Conservation (phyloP, 2,329 filamentous ascomycete species). For the Ophiostoma sp. region DNA sequence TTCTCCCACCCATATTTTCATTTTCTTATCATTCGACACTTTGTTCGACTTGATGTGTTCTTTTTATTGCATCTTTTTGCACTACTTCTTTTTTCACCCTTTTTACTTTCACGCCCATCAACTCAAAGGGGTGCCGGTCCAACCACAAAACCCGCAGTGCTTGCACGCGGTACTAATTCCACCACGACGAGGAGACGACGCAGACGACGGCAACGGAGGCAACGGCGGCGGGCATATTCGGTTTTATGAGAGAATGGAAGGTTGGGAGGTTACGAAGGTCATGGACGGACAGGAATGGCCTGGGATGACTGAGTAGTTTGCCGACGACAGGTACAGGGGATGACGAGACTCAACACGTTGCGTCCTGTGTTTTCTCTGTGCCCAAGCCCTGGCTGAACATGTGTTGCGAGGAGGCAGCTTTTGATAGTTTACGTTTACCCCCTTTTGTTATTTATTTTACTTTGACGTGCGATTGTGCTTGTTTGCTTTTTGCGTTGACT, state of each 20-base stretch:
- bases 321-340: not conserved
- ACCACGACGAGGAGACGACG: conserved; percentile 22
- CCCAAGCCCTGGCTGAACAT: not conserved
- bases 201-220: conserved; percentile 6
- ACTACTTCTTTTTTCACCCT: conserved; percentile 7
- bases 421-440: conserved; percentile 12
- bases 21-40: conserved; percentile 10
- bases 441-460: not conserved
- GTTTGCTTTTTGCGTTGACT: not conserved
- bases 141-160: conserved; percentile 22
- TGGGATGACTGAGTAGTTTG: not conserved
- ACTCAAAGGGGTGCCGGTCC: conserved; percentile 18
- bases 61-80: conserved; percentile 1
- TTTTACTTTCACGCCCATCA: not conserved
- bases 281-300: not conserved
- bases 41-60: conserved; percentile 23
- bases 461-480: not conserved
- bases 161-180: conserved; percentile 25
- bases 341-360: not conserved
- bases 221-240: conserved; percentile 6
- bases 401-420: not conserved
- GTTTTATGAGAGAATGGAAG: conserved; percentile 3
- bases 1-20: not conserved
- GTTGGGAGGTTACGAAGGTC: not conserved
- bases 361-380: not conserved